A percentile compares a stretch with the other conserved stretches of the same genome.
Conservation (phyloP, 1,284 basidiomycete genomes). For the Rhodotorula sp. region DNA sequence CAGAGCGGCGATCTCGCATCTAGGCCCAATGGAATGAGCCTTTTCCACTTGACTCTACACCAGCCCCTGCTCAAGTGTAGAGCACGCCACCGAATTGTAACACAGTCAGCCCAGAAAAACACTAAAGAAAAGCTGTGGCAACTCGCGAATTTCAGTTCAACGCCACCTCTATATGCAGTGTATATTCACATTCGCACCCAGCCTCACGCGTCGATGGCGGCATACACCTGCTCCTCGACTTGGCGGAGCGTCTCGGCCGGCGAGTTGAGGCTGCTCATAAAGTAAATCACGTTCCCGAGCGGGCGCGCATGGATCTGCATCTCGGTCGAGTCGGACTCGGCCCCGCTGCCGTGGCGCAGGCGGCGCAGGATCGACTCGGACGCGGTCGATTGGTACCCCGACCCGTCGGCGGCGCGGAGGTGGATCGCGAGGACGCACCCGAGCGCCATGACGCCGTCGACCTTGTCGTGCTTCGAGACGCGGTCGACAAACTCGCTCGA, state of each 20-base stretch:
- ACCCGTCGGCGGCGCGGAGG: constrained; percentile 58
- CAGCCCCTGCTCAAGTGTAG: no score
- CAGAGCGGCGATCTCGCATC: no score
- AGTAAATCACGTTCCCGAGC: constrained; percentile 87
- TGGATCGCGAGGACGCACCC: constrained; percentile 85
- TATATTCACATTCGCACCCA: neutral
- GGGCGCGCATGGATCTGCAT: constrained; percentile 84
- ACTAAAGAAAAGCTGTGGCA: no score
- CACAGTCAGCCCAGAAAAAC: no score
- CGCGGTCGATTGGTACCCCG: constrained; percentile 72
- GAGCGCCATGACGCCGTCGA: constrained; percentile 78
- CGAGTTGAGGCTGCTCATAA: constrained; percentile 89
- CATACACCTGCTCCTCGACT: constrained; percentile 41
- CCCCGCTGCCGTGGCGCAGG: constrained; percentile 22
- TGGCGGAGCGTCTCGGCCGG: constrained; percentile 43
- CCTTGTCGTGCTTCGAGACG: constrained; percentile 60
- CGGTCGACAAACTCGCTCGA: constrained; percentile 65
- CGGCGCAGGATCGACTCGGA: constrained; percentile 60
- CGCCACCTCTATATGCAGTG: no score
- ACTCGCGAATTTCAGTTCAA: no score
- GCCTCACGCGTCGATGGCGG: constrained; percentile 13
- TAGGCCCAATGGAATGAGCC: no score
- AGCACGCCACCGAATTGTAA: no score
- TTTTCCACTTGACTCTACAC: neutral
- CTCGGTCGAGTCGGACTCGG: constrained; percentile 19